Base-by-base conservation (phyloP, 768 basidiomycete species). In the Amanita pallidorosea region DNA sequence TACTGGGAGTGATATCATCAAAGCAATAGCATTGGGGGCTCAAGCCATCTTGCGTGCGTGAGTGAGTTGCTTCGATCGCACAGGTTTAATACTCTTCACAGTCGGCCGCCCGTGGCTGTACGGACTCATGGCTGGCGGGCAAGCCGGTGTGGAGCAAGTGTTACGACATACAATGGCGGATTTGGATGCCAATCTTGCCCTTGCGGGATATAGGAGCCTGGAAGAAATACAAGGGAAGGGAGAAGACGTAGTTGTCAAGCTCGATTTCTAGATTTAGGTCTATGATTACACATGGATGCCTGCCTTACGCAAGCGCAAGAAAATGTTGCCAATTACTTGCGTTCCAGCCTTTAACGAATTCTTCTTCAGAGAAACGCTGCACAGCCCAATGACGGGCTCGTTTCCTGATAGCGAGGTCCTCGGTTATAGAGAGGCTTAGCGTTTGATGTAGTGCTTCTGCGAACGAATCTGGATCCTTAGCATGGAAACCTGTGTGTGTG, bases 1-100 rank as follows among this genome's bases (percentile, higher is more conserved):
- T 40, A 86, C 83, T 0, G 91, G 88, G 9, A 77, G 80, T 40
- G 92, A 95, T 55, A 77, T 92, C 42, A 72, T 90, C 64, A 88
- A 88, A 63, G 91, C 92, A 0, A 65, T 93, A 25, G 89, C 89
- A 1, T 71, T 94, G 0, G 90, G 92, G 37, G 91, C 92, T 7
- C 83, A 93, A 57, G 88, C 71, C 7, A 81, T 93, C 13, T 63
- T 92, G 17, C 70, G 81, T 88, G 56, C 57, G 85, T 52, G 15
- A 20, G 40, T 25, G 8, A 22, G 11, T 31, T n/a, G 15, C 12
- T 20, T 36, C 33, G 29, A 29, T 13, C 2, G 41, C 29, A 48
- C 34, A 47, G 31, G 41, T 29, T 34, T 27, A 25, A 40, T 43
- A 33, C 33, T 31, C 41, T 47, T 50, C 45, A 27, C 31, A 88